Conservation (phyloP, 2,329 filamentous ascomycete species). For the Paracamarosporium sp. region DNA sequence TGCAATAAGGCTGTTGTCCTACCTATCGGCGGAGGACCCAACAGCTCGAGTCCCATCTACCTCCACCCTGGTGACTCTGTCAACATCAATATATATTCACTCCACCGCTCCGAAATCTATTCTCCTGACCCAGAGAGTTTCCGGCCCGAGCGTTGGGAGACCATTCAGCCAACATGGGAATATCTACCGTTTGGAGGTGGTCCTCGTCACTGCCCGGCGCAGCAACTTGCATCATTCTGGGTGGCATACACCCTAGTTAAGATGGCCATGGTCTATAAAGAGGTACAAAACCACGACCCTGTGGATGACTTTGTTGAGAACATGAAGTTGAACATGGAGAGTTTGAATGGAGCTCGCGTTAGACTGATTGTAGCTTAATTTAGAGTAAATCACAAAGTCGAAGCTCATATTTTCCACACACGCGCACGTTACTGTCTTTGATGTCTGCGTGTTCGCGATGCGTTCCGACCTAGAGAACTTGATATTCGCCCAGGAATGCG, state of each 20-base stretch:
- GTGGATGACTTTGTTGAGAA: constrained; percentile 17
- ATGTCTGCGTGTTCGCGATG: no score
- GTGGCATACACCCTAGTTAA: constrained; percentile 9
- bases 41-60: constrained; percentile 25
- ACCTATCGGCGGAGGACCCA: constrained; percentile 30
- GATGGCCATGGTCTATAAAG: constrained; percentile 9
- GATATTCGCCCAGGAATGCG: no score
- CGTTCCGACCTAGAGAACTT: no score
- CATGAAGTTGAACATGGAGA: constrained; percentile 22
- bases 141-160: constrained; percentile 41
- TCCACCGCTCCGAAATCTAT: constrained; percentile 10
- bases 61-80: constrained; percentile 25
- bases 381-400: neutral
- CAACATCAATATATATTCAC: constrained; percentile 2
- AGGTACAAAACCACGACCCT: constrained; percentile 18
- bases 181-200: constrained; percentile 15
- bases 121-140: constrained; percentile 51
- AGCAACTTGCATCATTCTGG: constrained; percentile 11
- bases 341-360: constrained; percentile 18
- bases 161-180: constrained; percentile 15
- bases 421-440: no score
- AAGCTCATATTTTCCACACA: no score
- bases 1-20: constrained; percentile 26
- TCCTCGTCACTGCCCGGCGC: constrained; percentile 12
- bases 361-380: neutral